phyloP scores from a whole-genome alignment of 2,329 filamentous ascomycete genomes.

The Talaromyces atroroseus region DNA sequence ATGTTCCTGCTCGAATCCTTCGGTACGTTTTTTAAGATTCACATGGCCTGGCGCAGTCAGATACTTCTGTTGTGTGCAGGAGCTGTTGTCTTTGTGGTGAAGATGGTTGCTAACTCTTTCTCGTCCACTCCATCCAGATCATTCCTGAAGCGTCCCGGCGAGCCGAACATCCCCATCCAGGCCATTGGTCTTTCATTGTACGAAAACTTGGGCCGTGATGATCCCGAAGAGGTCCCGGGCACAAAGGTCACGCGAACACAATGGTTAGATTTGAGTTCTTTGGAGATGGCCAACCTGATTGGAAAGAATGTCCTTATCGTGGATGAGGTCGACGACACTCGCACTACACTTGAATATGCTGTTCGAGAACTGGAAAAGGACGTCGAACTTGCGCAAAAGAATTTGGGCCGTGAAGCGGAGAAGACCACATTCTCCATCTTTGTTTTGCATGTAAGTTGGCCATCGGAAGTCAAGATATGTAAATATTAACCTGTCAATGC shows the following conservation, averaged over 20 bases:
- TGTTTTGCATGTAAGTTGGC: slow-evolving; percentile 72
- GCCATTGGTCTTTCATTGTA: slow-evolving; percentile 97
- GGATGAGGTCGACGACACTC: slow-evolving; percentile 92
- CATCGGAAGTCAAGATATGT: not conserved
- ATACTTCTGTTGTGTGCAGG: not conserved
- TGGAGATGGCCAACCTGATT: slow-evolving; percentile 83
- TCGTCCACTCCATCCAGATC: slow-evolving; percentile 47
- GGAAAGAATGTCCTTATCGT: slow-evolving; percentile 90
- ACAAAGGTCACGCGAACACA: slow-evolving; percentile 96
- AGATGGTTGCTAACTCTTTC: not conserved
- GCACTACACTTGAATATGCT: slow-evolving; percentile 89
- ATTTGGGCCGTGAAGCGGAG: slow-evolving; percentile 61
- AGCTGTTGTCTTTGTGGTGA: not conserved
- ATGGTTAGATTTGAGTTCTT: slow-evolving; percentile 86
- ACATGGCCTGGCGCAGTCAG: not conserved
- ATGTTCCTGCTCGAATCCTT: slow-evolving; percentile 93
- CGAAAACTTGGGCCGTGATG: slow-evolving; percentile 66
- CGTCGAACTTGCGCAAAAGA: slow-evolving; percentile 71
- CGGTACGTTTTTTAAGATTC: slow-evolving; percentile 47
- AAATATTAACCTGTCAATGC: not conserved
- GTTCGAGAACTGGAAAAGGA: slow-evolving; percentile 93
- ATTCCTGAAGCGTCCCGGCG: slow-evolving; percentile 84
- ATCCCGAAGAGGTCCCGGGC: slow-evolving; percentile 68
- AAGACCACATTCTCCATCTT: slow-evolving; percentile 91
- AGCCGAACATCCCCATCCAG: slow-evolving; percentile 96